Percentiles rank a stretch among this genome's conserved stretches.
These are phyloP conservation scores for Piper longum DNA, from an alignment of 164 flowering plant genomes.

Conservation along the genomic window DNA sequence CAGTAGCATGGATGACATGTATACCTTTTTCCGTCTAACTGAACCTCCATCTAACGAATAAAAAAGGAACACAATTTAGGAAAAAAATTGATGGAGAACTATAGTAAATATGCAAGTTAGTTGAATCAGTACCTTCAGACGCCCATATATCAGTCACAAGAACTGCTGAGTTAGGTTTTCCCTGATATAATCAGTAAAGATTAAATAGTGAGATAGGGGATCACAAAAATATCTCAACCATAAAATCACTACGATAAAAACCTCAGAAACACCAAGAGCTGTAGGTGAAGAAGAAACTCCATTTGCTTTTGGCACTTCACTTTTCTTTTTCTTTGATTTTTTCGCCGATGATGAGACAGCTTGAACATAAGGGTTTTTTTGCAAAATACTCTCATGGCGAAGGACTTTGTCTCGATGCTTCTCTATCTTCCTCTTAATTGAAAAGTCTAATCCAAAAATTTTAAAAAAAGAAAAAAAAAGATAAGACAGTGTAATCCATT, in stretches of 20 bases:
- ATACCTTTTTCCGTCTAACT: conserved; percentile 36
- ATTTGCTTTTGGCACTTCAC: conserved; percentile 16
- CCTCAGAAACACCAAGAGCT: conserved; percentile 25
- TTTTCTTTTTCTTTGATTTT: conserved; percentile 37
- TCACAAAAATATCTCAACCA: not conserved
- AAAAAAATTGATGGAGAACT: not conserved
- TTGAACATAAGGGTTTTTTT: conserved; percentile 57
- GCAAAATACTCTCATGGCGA: conserved; percentile 46
- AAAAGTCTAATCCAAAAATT: conserved; percentile 33
- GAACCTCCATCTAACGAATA: conserved; percentile 21
- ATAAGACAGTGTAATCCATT: no score
- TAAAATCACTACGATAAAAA: not conserved
- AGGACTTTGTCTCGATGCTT: conserved; percentile 66
- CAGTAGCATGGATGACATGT: not conserved
- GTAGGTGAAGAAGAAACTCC: conserved; percentile 6
- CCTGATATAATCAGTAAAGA: conserved; percentile 16
- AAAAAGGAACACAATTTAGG: not conserved
- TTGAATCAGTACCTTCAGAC: conserved; percentile 15
- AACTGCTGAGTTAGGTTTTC: conserved; percentile 15
- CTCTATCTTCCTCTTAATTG: conserved; percentile 76
- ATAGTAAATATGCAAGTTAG: not conserved
- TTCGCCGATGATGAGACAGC: conserved; percentile 60
- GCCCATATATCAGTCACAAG: conserved; percentile 54
- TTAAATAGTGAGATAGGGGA: not conserved
- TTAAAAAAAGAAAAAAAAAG: not conserved